phyloP scores from a whole-genome alignment of 768 basidiomycete species.

The Neoboletus magnificus region DNA sequence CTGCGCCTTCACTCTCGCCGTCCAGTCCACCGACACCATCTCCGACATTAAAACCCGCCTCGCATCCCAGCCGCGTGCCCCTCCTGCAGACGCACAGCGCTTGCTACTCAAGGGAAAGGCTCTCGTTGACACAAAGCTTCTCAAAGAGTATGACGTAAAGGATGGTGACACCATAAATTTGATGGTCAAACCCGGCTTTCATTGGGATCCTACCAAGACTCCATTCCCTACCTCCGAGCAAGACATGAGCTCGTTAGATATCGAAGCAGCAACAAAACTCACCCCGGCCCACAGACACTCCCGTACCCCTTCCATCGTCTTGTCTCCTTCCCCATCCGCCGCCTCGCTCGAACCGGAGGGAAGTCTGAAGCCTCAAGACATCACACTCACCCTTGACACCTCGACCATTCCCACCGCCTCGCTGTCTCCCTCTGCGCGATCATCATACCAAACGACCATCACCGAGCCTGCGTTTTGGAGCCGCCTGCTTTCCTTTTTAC shows the following conservation, averaged over 20 bases:
- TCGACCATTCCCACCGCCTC: constrained; percentile 46
- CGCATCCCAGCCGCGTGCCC: constrained; percentile 61
- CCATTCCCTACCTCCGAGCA: constrained; percentile 22
- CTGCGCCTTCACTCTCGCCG: constrained; percentile 64
- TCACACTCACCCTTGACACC: constrained; percentile 66
- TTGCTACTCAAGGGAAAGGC: constrained; percentile 94
- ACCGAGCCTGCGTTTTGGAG: constrained; percentile 80
- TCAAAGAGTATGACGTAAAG: constrained; percentile 86
- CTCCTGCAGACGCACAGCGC: constrained; percentile 77
- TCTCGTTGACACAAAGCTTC: constrained; percentile 80
- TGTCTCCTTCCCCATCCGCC: constrained; percentile 70
- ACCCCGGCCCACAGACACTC: constrained; percentile 44
- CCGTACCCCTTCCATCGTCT: constrained; percentile 73
- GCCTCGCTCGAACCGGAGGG: constrained; percentile 39
- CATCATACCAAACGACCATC: constrained; percentile 45
- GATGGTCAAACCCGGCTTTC: constrained; percentile 75
- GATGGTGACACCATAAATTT: constrained; percentile 82
- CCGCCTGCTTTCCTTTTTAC: constrained; percentile 60
- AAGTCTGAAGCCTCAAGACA: constrained; percentile 46
- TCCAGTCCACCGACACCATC: constrained; percentile 82
- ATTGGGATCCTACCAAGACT: constrained; percentile 55
- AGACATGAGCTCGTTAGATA: constrained; percentile 20
- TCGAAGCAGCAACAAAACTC: constrained; percentile 24
- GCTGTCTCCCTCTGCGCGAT: constrained; percentile 35
- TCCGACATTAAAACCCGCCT: constrained; percentile 75